Conservation (phyloP, 371 early-diverging fungal genomes). For the Mucor circinelloides region DNA sequence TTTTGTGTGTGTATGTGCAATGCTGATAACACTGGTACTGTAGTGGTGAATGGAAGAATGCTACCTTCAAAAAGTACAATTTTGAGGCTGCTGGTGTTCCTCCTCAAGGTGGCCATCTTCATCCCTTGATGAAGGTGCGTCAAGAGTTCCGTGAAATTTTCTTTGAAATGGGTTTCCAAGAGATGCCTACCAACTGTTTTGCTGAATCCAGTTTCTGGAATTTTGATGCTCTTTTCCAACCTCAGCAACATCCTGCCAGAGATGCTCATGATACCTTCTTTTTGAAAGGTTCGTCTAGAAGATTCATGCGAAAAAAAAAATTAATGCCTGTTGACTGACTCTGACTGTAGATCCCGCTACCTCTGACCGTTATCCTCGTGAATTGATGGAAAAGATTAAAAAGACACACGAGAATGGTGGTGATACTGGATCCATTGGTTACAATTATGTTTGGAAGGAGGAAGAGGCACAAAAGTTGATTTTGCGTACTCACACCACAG, state of each 20-base stretch:
- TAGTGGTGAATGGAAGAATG: slow-evolving; percentile 91
- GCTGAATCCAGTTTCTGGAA: slow-evolving; percentile 99
- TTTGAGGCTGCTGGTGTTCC: slow-evolving; percentile 92
- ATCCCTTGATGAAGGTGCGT: slow-evolving; percentile 99
- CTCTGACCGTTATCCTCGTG: slow-evolving; percentile 78
- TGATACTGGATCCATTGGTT: slow-evolving; percentile 95
- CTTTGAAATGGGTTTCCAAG: slow-evolving; percentile 99
- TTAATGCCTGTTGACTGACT: neutral
- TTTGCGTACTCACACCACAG: slow-evolving; percentile 99
- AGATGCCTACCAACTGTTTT: slow-evolving; percentile 99
- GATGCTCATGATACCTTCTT: slow-evolving; percentile 99
- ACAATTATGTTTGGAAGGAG: slow-evolving; percentile 93
- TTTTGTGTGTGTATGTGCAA: neutral
- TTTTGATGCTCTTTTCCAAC: slow-evolving; percentile 99
- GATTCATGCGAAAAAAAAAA: neutral
- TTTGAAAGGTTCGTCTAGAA: slow-evolving; percentile 58
- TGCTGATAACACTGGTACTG: neutral
- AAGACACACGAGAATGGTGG: slow-evolving; percentile 95
- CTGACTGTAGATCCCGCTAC: slow-evolving; percentile 72
- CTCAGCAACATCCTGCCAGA: slow-evolving; percentile 99
- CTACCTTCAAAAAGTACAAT: slow-evolving; percentile 98
- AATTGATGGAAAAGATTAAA: slow-evolving; percentile 92
- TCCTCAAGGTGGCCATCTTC: slow-evolving; percentile 92
- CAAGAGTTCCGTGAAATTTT: slow-evolving; percentile 99
- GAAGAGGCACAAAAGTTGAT: slow-evolving; percentile 96